Evolutionary conservation across 2,329 filamentous ascomycete genomes (phyloP).

Genomic region (Aspergillus sp.): DNA sequence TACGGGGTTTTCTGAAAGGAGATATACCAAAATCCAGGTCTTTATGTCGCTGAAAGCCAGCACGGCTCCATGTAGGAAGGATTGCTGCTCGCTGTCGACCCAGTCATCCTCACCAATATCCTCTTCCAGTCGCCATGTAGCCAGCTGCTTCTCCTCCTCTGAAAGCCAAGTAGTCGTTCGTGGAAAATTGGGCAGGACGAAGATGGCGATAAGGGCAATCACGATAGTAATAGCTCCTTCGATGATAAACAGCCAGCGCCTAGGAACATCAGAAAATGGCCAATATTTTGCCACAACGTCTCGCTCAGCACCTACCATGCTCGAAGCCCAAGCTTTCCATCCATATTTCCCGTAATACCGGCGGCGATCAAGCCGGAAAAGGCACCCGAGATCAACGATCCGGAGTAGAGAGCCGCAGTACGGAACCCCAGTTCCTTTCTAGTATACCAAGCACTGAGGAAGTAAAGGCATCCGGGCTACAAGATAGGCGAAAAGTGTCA

Average conservation of each 20-base stretch:
- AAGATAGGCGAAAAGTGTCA: constrained; percentile 61
- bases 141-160: constrained; percentile 61
- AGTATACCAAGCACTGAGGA: constrained; percentile 67
- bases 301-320: constrained; percentile 55
- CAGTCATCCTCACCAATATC: constrained; percentile 69
- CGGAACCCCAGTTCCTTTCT: constrained; percentile 61
- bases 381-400: constrained; percentile 70
- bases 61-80: constrained; percentile 54
- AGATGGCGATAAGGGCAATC: constrained; percentile 62
- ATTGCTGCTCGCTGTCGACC: constrained; percentile 61
- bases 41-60: constrained; percentile 63
- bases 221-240: constrained; percentile 69
- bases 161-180: constrained; percentile 64
- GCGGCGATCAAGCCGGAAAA: constrained; percentile 70
- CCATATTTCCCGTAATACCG: constrained; percentile 69
- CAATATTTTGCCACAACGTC: not conserved
- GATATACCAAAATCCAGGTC: constrained; percentile 60
- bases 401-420: constrained; percentile 59
- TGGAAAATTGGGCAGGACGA: constrained; percentile 71
- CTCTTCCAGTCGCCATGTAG: constrained; percentile 65
- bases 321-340: constrained; percentile 57
- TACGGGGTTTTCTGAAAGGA: not conserved
- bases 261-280: constrained; percentile 1
- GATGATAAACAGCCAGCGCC: constrained; percentile 70
- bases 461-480: constrained; percentile 51